Evolutionary conservation across 306 rosid species (phyloP), one percentile per base, ranked within the genome.

Genomic region (Psophocarpus tetragonolobus): DNA sequence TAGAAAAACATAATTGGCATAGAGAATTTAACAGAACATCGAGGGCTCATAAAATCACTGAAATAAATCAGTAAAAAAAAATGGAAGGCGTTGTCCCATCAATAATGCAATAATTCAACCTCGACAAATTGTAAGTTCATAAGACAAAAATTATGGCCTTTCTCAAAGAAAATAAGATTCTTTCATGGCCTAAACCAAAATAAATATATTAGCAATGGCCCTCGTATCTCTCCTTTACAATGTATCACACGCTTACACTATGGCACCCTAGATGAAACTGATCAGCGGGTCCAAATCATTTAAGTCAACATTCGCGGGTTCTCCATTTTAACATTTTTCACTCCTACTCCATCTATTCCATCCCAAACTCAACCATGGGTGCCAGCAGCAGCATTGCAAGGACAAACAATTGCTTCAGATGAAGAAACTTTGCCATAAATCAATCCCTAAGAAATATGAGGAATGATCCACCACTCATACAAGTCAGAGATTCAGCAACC

Each of bases 221-320:
- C n/a, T n/a, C n/a, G n/a, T n/a, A n/a, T n/a, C n/a, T n/a, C n/a
- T n/a, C n/a, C n/a, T n/a, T n/a, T n/a, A n/a, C n/a, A n/a, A n/a
- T n/a, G n/a, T n/a, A n/a, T n/a, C n/a, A n/a, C n/a, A n/a, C n/a
- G n/a, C n/a, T n/a, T n/a, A n/a, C n/a, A n/a, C n/a, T n/a, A n/a
- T n/a, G n/a, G n/a, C n/a, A n/a, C n/a, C n/a, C n/a, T 32, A 92
- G 87, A 84, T 92, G 97, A 89, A 92, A 86, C 63, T 97, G 95
- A 85, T n/a, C n/a, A n/a, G n/a, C n/a, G n/a, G n/a, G n/a, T n/a
- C n/a, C n/a, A 84, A 89, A 80, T 97, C 98, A 81, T n/a, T 92
- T 84, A 74, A 92, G 83, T 95, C 97, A 74, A 95, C 95, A 85
- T 92, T 95, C 60, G 91, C 64, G 15, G 89, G 89, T 57, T 90